Percentiles rank a stretch among this genome's conserved stretches.
Conservation (phyloP, 2,329 filamentous ascomycete genomes). For the Penicillium occitanis region DNA sequence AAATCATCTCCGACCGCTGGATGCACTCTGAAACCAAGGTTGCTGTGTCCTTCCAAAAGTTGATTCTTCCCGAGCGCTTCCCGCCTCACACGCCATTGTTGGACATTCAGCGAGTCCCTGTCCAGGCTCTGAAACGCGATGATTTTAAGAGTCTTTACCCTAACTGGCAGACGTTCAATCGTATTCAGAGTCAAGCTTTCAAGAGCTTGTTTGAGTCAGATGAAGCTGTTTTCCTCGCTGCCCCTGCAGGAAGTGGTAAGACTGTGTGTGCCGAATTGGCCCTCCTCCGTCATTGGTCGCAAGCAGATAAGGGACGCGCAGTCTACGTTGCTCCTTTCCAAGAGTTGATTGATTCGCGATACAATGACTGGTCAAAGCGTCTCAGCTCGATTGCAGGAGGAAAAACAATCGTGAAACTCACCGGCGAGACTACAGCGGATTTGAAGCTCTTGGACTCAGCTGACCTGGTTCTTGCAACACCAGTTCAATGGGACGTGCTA, state of each 20-base stretch:
- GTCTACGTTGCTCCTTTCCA: slow-evolving; percentile 96
- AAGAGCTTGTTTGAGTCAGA: slow-evolving; percentile 88
- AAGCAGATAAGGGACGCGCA: slow-evolving; percentile 69
- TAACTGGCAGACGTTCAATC: slow-evolving; percentile 87
- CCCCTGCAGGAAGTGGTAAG: slow-evolving; percentile 94
- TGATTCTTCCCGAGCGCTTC: slow-evolving; percentile 93
- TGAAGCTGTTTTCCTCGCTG: slow-evolving; percentile 89
- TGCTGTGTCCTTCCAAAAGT: slow-evolving; percentile 89
- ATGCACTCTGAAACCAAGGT: slow-evolving; percentile 96
- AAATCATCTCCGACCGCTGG: slow-evolving; percentile 91
- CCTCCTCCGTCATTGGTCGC: slow-evolving; percentile 81
- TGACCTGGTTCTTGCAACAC: slow-evolving; percentile 89
- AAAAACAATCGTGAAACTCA: slow-evolving; percentile 89
- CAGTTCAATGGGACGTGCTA: slow-evolving; percentile 91
- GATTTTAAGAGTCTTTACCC: slow-evolving; percentile 82
- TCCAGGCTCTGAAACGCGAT: slow-evolving; percentile 81
- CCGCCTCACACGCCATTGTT: slow-evolving; percentile 89
- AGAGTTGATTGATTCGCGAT: slow-evolving; percentile 79
- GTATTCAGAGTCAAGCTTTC: slow-evolving; percentile 95
- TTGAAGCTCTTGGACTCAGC: slow-evolving; percentile 82
- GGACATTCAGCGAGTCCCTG: slow-evolving; percentile 85
- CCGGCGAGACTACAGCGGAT: slow-evolving; percentile 87
- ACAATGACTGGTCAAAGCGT: slow-evolving; percentile 81
- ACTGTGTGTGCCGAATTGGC: slow-evolving; percentile 96
- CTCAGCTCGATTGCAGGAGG: slow-evolving; percentile 72